A percentile compares a stretch with the other conserved stretches of the same genome.
Conservation (phyloP, 306 rosid genomes). For the Carpinus fangiana region DNA sequence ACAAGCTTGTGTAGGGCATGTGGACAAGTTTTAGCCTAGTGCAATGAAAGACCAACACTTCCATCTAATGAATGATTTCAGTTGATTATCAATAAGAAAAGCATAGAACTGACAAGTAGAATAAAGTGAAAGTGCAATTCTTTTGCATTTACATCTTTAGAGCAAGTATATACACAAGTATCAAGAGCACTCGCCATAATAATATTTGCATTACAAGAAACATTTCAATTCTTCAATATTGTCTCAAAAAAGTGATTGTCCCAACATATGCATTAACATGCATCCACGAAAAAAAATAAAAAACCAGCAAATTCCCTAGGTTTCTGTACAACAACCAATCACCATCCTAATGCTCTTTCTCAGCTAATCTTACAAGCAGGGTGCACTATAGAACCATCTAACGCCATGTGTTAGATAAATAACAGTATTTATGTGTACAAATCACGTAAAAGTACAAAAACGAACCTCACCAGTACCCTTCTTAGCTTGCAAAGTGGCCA, state of each 20-base stretch:
- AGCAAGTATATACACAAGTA: background rate
- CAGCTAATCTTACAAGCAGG: constrained; percentile 8
- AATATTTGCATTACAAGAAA: background rate
- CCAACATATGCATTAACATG: background rate
- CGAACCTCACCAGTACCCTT: constrained; percentile 98
- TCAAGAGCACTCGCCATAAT: background rate
- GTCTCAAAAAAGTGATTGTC: background rate
- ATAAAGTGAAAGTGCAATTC: background rate
- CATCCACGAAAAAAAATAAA: background rate
- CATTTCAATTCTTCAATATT: background rate
- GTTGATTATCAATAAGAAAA: background rate
- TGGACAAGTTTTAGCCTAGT: background rate
- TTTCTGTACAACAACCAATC: background rate
- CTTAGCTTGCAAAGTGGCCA: constrained; percentile 81
- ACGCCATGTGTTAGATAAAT: background rate
- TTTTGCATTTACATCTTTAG: background rate
- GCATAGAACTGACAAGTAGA: background rate
- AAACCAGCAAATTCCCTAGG: background rate
- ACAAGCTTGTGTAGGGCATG: background rate
- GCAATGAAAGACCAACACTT: background rate
- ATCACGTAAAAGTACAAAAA: constrained; percentile 25
- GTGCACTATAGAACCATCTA: background rate
- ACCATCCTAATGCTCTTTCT: background rate
- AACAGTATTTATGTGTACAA: background rate
- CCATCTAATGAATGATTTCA: background rate